Evolutionary conservation across 169 alveolate species (phyloP).

Genomic region (Plasmodium falciparum): DNA sequence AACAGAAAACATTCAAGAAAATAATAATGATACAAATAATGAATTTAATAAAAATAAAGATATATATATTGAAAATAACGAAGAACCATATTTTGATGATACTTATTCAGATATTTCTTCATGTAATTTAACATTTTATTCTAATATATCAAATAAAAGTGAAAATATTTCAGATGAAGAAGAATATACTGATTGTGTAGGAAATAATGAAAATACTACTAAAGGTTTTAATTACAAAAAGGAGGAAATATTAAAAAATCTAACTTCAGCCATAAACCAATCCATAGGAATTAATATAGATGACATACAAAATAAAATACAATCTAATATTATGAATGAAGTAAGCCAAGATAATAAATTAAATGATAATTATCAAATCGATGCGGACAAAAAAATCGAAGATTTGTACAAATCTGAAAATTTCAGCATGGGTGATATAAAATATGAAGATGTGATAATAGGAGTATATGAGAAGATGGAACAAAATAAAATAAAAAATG

Average conservation of each 20-base stretch:
- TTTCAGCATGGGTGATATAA: too few species aligned
- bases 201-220: constrained; percentile 1
- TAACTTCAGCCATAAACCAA: constrained; percentile 31
- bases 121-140: constrained; percentile 51
- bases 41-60: constrained; percentile 14
- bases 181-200: neutral
- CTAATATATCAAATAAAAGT: constrained; percentile 24
- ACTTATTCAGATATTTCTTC: constrained; percentile 26
- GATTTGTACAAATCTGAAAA: too few species aligned
- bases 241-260: constrained; percentile 18
- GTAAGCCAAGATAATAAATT: too few species aligned
- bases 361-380: too few species aligned
- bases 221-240: constrained; percentile 17
- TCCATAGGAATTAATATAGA: constrained; percentile 8
- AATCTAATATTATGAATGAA: too few species aligned
- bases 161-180: constrained; percentile 29
- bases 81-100: constrained; percentile 31
- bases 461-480: too few species aligned
- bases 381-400: too few species aligned
- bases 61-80: neutral
- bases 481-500: too few species aligned
- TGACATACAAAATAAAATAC: too few species aligned
- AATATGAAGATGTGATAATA: too few species aligned
- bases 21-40: neutral
- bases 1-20: neutral